Conservation (phyloP, 345 rosid species). For the Fremontodendron californicum region DNA sequence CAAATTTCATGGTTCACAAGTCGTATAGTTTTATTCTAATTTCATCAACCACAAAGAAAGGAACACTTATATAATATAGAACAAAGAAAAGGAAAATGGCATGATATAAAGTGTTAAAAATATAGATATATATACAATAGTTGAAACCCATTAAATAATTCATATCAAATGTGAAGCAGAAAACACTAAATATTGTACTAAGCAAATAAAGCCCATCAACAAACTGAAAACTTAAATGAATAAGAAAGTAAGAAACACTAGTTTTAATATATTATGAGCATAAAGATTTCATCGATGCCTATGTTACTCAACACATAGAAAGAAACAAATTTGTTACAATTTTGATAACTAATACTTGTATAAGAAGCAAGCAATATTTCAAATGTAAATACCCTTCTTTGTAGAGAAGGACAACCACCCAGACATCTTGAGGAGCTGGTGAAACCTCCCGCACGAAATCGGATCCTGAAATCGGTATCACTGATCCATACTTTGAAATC, state of each 20-base stretch:
- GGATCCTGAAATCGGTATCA: constrained; percentile 81
- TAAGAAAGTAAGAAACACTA: no score
- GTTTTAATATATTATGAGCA: background rate
- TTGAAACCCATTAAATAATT: background rate
- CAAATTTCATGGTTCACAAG: background rate
- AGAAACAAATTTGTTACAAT: background rate
- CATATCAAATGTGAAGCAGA: background rate
- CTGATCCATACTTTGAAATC: constrained; percentile 61
- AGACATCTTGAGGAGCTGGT: constrained; percentile 82
- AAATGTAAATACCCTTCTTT: constrained; percentile 72
- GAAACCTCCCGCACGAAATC: constrained; percentile 89
- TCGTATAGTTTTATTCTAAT: background rate
- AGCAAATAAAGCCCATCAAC: background rate
- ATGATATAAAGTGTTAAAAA: background rate
- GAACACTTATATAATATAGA: background rate
- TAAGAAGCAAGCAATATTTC: background rate
- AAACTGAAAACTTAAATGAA: background rate
- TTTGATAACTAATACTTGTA: background rate
- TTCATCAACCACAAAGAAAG: background rate
- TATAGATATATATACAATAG: no score
- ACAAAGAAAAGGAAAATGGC: background rate
- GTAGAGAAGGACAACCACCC: constrained; percentile 98
- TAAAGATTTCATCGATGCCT: background rate
- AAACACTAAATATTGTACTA: background rate
- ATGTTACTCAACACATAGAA: background rate